A percentile compares a stretch with the other conserved stretches of the same genome.
phyloP scores from a whole-genome alignment of 495 filamentous ascomycete genomes.

The Neurospora sp. region DNA sequence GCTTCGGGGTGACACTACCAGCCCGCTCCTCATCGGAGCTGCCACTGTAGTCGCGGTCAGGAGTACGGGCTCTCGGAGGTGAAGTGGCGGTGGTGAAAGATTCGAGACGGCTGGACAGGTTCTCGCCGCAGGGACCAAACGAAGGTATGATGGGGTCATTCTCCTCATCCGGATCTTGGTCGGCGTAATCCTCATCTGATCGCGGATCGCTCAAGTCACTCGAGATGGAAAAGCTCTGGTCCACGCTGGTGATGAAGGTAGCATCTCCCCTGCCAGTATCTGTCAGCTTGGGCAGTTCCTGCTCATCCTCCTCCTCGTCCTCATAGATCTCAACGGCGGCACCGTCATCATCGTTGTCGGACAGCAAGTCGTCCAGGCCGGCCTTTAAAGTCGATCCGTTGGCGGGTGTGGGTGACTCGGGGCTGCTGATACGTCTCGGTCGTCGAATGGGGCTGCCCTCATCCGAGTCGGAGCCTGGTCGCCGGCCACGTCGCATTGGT shows the following conservation, averaged over 20 bases:
- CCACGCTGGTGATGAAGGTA: slow-evolving; percentile 27
- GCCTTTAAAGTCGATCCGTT: slow-evolving; percentile 19
- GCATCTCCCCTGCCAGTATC: slow-evolving; percentile 6
- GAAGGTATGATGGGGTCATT: slow-evolving; percentile 87
- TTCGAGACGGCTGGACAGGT: slow-evolving; percentile 68
- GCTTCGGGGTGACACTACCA: slow-evolving; percentile 4
- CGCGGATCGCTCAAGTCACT: slow-evolving; percentile 54
- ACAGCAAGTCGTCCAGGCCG: slow-evolving; percentile 22
- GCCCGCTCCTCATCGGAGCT: not conserved
- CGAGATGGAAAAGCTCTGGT: slow-evolving; percentile 31
- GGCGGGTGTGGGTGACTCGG: slow-evolving; percentile 65
- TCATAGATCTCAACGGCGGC: slow-evolving; percentile 44
- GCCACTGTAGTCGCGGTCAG: not conserved
- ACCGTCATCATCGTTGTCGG: slow-evolving; percentile 14
- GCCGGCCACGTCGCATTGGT: slow-evolving; percentile 6
- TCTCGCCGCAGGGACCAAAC: slow-evolving; percentile 79
- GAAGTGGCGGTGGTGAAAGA: slow-evolving; percentile 53
- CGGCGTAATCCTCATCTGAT: slow-evolving; percentile 47
- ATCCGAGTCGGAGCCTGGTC: slow-evolving; percentile 21
- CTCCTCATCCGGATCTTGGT: slow-evolving; percentile 67
- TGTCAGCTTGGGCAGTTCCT: slow-evolving; percentile 22
- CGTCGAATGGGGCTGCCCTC: slow-evolving; percentile 61
- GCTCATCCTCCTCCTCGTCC: slow-evolving; percentile 41
- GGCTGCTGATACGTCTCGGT: slow-evolving; percentile 51
- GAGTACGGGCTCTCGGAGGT: slow-evolving; percentile 21